Base-by-base conservation (phyloP, 2,329 filamentous ascomycete species). In the Raffaelea albimanens region DNA sequence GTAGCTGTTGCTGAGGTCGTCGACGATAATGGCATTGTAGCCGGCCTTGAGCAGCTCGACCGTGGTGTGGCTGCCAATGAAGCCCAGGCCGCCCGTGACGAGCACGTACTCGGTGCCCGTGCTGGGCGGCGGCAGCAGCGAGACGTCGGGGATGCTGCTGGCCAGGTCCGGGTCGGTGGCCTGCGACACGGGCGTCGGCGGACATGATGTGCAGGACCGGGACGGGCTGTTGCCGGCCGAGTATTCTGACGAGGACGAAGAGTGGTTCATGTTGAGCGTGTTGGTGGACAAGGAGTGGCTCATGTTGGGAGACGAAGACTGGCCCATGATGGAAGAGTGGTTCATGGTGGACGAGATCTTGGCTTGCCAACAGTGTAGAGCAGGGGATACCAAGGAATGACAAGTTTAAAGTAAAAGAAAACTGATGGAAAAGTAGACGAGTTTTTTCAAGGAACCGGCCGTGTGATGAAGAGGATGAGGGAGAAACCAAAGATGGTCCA, bases 1-100 rank as follows among this genome's bases (percentile, higher is more conserved):
- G 53, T 60, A 64, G 56, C 64, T 64, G 57, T 78, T 78, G 57
- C 61, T 63, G 14, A 70, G 59, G 51, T 69, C 63, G 51, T 70
- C 68, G 41, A 70, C 61, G 44, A 70, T 64, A 48, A 78, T 65
- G 29, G 78, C 58, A 20, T 41, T 48, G 46, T 44, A 48, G 41
- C 46, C 46, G 3, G 25, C 34, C 38, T 48, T 48, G 16, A 48
- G 41, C 3, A 48, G 13, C 20, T 48, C 46, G 13, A 48, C 46
- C 8, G 42, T 21, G 2, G 46, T 48, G 38, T 48, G 41, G 29
- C 46, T 48, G 42, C 46, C 46, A 16, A 48, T 48, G 36, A 44
- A 48, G 2, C 46, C 46, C 20, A 48, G 29, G 5, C 46, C 46
- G n/a, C 46, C 46, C 2, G 46, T 48, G 25, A 48, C 29, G 3